Conservation (phyloP, 2,329 filamentous ascomycete species). For the Curvularia lunata region DNA sequence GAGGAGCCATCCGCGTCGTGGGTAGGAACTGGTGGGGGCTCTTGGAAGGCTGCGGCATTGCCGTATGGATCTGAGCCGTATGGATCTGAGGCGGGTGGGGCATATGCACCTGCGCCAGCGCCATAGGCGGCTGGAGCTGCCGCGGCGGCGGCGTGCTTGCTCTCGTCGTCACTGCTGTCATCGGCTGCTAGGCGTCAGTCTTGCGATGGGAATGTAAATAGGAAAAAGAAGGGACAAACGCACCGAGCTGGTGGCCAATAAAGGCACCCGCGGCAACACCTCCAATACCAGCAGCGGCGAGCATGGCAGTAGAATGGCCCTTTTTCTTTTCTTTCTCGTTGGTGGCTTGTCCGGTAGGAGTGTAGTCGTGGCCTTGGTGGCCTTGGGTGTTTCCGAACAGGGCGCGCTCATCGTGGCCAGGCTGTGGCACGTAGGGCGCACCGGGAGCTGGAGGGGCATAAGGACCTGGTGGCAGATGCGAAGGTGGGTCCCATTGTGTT, state of each 20-base stretch:
- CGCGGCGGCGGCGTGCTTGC: conserved; percentile 23
- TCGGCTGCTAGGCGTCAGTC: conserved; percentile 33
- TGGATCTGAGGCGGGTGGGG: conserved; percentile 21
- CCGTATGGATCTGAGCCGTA: conserved; percentile 28
- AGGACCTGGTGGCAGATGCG: conserved; percentile 40
- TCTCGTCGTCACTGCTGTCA: conserved; percentile 36
- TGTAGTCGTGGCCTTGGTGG: conserved; percentile 36
- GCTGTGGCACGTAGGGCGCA: conserved; percentile 30
- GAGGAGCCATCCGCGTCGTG: conserved; percentile 53
- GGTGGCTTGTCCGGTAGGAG: conserved; percentile 29
- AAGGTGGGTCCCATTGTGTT: conserved; percentile 69
- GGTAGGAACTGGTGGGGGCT: conserved; percentile 47
- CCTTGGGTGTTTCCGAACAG: conserved; percentile 38
- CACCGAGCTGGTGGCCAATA: conserved; percentile 63
- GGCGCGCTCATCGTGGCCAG: conserved; percentile 37
- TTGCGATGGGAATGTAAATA: neutral
- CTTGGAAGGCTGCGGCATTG: conserved; percentile 24
- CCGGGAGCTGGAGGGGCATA: conserved; percentile 43
- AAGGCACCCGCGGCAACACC: conserved; percentile 67
- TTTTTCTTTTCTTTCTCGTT: conserved; percentile 47
- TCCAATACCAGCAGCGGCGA: conserved; percentile 63
- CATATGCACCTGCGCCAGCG: conserved; percentile 24
- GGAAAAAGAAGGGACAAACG: conserved; percentile 28
- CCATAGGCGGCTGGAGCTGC: conserved; percentile 22
- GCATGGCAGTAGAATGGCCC: conserved; percentile 55